A percentile compares a stretch with the other conserved stretches of the same genome.
These are phyloP conservation scores for Cercophora samala DNA, from an alignment of 495 filamentous ascomycete species.

Conservation along the genomic window DNA sequence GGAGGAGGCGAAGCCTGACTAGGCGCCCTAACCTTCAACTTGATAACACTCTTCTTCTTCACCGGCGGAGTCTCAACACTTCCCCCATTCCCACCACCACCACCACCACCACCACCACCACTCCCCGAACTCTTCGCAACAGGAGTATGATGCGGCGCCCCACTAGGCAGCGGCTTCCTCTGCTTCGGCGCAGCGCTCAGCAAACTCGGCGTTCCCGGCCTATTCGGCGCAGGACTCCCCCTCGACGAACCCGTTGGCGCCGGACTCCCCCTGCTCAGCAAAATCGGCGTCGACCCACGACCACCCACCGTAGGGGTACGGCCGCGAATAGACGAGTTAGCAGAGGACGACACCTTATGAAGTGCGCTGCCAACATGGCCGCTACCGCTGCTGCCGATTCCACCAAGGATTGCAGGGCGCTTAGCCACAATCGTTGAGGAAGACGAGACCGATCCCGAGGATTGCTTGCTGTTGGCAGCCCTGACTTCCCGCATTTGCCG, in stretches of 20 bases:
- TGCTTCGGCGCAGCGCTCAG: slow-evolving; percentile 14
- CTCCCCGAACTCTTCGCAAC: background rate
- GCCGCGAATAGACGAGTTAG: background rate
- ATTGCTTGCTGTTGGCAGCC: background rate
- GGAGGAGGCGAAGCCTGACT: background rate
- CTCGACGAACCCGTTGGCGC: background rate
- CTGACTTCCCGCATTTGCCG: background rate
- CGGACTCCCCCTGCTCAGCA: background rate
- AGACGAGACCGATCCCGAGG: background rate
- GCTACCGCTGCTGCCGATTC: background rate
- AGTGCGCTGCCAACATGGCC: background rate
- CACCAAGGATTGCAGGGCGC: slow-evolving; percentile 12
- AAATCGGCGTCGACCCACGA: background rate
- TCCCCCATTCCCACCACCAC: too few species aligned
- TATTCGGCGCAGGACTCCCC: slow-evolving; percentile 6
- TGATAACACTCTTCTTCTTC: slow-evolving; percentile 1
- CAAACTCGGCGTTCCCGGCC: background rate
- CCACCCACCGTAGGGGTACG: background rate
- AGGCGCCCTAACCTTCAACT: background rate
- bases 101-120: background rate
- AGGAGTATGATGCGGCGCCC: background rate
- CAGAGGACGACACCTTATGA: background rate
- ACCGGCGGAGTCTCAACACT: background rate
- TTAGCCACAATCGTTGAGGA: slow-evolving; percentile 24
- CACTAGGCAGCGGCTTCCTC: slow-evolving; percentile 39